Base-by-base conservation (phyloP, 257 asterid species). In the Knoxia roxburghii region DNA sequence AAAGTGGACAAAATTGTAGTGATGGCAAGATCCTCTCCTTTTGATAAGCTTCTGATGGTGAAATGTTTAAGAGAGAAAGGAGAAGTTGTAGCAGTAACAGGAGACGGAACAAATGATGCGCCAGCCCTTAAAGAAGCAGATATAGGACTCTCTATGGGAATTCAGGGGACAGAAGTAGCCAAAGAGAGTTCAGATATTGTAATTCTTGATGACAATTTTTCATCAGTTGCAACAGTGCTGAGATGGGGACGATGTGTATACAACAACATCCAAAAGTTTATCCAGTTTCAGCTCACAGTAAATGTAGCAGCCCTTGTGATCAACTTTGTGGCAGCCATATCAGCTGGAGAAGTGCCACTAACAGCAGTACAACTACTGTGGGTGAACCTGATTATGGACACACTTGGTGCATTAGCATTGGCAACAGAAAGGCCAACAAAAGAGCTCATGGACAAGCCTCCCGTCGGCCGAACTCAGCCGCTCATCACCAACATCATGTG, bases 51-150 rank as follows among this genome's bases (percentile, higher is more conserved):
- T 37, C 53, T 70, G 45, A 60, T 70, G 68, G 75, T 70, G 12
- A 40, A 53, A 30, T 45, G 55, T 53, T 17, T 52, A 29, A 70
- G 48, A 51, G 43, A 70, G 69, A 60, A 60, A 53, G 75, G 64
- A 26, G 64, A 70, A 17, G 75, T 61, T 14, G 75, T 70, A 13
- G 75, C 69, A 26, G 75, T 70, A n/a, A 70, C 74, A 32, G 74
- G 74, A 13, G 74, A 70, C 26, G 74, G 74, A 23, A 70, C 69
- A 6, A 70, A 61, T n/a, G 75, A 70, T 70, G 75, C 75, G 6
- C 75, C 69, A 3, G 69, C 69, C 14, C 33, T 70, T 7, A 70
- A 70, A 39, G 75, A 70, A 51, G 75, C 75, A 35, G 75, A 61
- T 52, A 55, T 61, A 18, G 75, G 74, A 2, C 46, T 69, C 26